Conservation (phyloP, 208 protist species). For the Herpetomonas tarakana region DNA sequence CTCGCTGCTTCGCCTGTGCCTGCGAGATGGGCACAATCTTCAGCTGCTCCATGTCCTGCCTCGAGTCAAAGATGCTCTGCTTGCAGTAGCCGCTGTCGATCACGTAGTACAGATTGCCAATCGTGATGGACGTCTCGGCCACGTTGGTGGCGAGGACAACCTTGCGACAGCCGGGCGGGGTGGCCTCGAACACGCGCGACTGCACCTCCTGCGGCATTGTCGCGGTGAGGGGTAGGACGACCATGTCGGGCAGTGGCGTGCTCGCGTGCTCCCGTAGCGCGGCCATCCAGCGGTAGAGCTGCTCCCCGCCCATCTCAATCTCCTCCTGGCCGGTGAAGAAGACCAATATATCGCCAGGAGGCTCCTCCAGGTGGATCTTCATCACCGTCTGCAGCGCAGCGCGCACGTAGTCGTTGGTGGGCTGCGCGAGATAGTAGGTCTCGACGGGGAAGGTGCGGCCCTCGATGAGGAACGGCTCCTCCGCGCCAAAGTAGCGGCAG, state of each 20-base stretch:
- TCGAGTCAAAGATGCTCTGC: slow-evolving; percentile 97
- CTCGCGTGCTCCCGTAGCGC: slow-evolving; percentile 46
- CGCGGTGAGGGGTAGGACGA: slow-evolving; percentile 98
- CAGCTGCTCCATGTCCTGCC: slow-evolving; percentile 96
- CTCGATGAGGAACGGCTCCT: slow-evolving; percentile 97
- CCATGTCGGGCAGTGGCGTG: slow-evolving; percentile 85
- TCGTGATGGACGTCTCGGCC: slow-evolving; percentile 99
- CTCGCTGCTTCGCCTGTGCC: slow-evolving; percentile 96
- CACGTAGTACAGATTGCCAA: slow-evolving; percentile 99
- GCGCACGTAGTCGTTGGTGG: slow-evolving; percentile 97
- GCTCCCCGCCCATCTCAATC: slow-evolving; percentile 98
- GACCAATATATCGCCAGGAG: slow-evolving; percentile 98
- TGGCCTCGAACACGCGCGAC: slow-evolving; percentile 97
- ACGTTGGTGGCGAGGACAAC: slow-evolving; percentile 99
- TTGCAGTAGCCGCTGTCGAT: slow-evolving; percentile 98
- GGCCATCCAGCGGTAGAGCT: slow-evolving; percentile 92
- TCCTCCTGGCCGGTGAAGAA: slow-evolving; percentile 99
- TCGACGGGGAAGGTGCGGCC: slow-evolving; percentile 98
- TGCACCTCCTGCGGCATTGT: slow-evolving; percentile 98
- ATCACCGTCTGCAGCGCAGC: slow-evolving; percentile 97
- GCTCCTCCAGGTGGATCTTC: slow-evolving; percentile 97
- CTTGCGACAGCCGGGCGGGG: slow-evolving; percentile 91
- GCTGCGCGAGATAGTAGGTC: slow-evolving; percentile 93
- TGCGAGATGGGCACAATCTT: slow-evolving; percentile 97
- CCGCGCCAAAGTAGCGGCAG: slow-evolving; percentile 96